Base-by-base conservation (phyloP, 1,284 basidiomycete species). In the Ganoderma meredithae region DNA sequence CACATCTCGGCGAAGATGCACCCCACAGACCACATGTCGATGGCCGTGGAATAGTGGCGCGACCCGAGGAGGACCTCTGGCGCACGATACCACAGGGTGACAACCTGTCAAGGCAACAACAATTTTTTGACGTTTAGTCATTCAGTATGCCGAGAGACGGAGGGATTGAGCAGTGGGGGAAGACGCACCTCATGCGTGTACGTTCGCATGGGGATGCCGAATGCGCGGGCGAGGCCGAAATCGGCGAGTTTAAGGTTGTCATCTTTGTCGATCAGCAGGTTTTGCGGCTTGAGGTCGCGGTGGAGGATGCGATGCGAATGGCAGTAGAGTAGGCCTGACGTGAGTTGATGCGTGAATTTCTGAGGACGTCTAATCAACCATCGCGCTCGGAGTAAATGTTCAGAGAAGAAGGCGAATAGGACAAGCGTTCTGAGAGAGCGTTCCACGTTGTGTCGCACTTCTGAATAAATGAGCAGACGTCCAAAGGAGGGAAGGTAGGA, bases 21-120 rank as follows among this genome's bases (percentile, higher is more conserved):
- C 1, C 97, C 97, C 31, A 98, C 96, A 59, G 94, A 96, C 97
- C 97, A 99, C 90, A 99, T 97, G 81, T 99, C 98, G 76, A 99
- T 95, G 39, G 95, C 93, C 1, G 98, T 99, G 25, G 94, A 93
- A 82, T 99, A 99, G 78, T 98, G 96, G 65, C 97, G 90, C 10
- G 95, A 95, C 31, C 98, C 98, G 1, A 99, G 90, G 33, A 99
- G 86, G 22, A 99, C 97, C 78, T 99, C 97, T 1, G 98, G 97
- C 1, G 97, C 96, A 65, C 97, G 92, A 80, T 99, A 99, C 97
- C 97, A 99, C 36, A 99, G 86, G 12, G 97, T 99, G 55, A 99
- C 98, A 59, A 99, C 96, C 96, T 97, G 77, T 25, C 31, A 40
- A 47, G 44, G n/a, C n/a, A n/a, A n/a, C n/a, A n/a, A n/a, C n/a